phyloP scores from a whole-genome alignment of 192 early-diverging fungal genomes.

The Linnemannia schmuckeri region DNA sequence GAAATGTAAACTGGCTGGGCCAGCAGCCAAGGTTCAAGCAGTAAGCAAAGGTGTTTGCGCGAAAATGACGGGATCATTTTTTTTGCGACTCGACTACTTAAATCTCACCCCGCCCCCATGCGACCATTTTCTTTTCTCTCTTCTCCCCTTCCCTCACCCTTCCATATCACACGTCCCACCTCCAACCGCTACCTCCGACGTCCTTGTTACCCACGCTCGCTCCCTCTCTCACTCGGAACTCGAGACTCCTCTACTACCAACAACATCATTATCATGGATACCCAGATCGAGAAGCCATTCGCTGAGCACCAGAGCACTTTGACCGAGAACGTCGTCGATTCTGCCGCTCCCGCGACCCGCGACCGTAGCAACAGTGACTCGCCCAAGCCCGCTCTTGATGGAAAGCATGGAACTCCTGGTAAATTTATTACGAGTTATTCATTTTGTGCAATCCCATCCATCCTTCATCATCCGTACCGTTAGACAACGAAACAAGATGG shows the following conservation, averaged over 20 bases:
- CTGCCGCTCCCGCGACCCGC: constrained; percentile 18
- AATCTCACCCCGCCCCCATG: neutral
- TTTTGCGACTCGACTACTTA: neutral
- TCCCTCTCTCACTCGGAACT: neutral
- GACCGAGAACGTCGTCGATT: constrained; percentile 18
- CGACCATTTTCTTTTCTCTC: neutral
- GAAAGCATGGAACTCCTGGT: constrained; percentile 11
- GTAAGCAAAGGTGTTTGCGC: neutral
- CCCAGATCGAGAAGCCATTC: constrained; percentile 19
- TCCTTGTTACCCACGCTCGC: constrained; percentile 1
- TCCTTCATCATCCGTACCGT: neutral
- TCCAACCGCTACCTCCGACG: neutral
- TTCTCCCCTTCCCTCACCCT: neutral
- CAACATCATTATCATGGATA: neutral
- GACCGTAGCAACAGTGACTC: constrained; percentile 45
- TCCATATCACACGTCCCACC: neutral
- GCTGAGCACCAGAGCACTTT: constrained; percentile 32
- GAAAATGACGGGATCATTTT: neutral
- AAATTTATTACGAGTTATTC: neutral
- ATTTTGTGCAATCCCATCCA: neutral
- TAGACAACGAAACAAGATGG: neutral
- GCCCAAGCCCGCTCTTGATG: constrained; percentile 27
- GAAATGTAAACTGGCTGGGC: neutral
- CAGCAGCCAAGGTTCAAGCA: neutral
- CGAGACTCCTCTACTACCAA: neutral